Evolutionary conservation across 257 asterid species (phyloP).

Genomic region (Solanum peruvianum): DNA sequence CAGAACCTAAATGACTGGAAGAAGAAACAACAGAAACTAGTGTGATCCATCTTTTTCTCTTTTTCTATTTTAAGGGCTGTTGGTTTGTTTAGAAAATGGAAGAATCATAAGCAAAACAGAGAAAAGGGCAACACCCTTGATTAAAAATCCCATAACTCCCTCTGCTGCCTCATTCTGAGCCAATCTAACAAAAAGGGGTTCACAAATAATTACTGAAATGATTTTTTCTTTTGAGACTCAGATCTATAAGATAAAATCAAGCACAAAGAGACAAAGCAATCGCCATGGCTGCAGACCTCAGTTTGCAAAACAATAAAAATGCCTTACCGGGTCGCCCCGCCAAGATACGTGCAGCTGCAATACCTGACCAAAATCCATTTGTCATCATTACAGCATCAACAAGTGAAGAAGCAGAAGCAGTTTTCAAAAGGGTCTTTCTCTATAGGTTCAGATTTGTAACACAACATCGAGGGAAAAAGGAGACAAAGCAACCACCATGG

Average conservation of each 20-base stretch:
- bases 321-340: neutral
- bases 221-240: neutral
- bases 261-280: neutral
- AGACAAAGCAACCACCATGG: neutral
- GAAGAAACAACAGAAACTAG: neutral
- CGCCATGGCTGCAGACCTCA: neutral
- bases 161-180: neutral
- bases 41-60: neutral
- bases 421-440: neutral
- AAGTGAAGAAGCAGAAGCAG: neutral
- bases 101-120: slow-evolving; percentile 18
- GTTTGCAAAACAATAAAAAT: neutral
- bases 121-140: slow-evolving; percentile 44
- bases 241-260: neutral
- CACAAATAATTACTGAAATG: neutral
- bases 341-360: neutral
- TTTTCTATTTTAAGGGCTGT: neutral
- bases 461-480: neutral
- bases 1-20: neutral
- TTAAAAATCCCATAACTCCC: slow-evolving; percentile 5
- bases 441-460: neutral
- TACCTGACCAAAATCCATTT: neutral
- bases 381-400: neutral
- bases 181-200: neutral
- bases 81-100: neutral